Conservation (phyloP, 1,284 basidiomycete species). For the Omphalotus olearius region DNA sequence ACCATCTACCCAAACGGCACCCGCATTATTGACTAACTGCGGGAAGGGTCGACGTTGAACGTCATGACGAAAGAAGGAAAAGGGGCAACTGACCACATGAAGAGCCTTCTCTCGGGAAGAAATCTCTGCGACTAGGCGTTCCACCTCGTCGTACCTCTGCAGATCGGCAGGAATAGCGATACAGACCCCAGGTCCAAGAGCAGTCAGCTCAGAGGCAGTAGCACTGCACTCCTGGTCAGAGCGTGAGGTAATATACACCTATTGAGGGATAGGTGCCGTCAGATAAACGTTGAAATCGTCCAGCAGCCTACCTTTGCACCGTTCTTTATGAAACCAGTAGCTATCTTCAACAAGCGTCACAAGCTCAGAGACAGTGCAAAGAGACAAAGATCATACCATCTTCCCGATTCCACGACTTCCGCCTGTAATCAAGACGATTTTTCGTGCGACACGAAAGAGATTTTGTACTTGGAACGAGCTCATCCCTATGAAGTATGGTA, state of each 20-base stretch:
- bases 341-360: conserved; percentile 41
- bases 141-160: conserved; percentile 54
- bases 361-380: neutral
- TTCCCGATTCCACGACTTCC: conserved; percentile 70
- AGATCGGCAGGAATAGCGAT: conserved; percentile 59
- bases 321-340: conserved; percentile 61
- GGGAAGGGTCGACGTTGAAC: neutral
- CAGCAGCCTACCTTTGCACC: conserved; percentile 49
- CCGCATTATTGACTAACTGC: conserved; percentile 63
- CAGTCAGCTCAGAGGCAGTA: conserved; percentile 53
- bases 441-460: conserved; percentile 56
- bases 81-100: conserved; percentile 33
- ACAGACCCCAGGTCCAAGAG: conserved; percentile 53
- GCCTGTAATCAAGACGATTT: conserved; percentile 67
- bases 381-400: conserved; percentile 42
- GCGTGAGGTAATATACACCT: conserved; percentile 71
- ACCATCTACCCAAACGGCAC: conserved; percentile 58
- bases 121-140: conserved; percentile 49
- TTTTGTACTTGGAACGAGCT: conserved; percentile 34
- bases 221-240: conserved; percentile 51
- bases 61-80: neutral
- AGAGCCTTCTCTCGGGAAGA: conserved; percentile 47
- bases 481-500: conserved; percentile 23
- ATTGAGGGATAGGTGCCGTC: conserved; percentile 4
- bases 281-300: neutral